phyloP scores from a whole-genome alignment of 2,329 filamentous ascomycete genomes.

The Cordyceps fumosorosea region DNA sequence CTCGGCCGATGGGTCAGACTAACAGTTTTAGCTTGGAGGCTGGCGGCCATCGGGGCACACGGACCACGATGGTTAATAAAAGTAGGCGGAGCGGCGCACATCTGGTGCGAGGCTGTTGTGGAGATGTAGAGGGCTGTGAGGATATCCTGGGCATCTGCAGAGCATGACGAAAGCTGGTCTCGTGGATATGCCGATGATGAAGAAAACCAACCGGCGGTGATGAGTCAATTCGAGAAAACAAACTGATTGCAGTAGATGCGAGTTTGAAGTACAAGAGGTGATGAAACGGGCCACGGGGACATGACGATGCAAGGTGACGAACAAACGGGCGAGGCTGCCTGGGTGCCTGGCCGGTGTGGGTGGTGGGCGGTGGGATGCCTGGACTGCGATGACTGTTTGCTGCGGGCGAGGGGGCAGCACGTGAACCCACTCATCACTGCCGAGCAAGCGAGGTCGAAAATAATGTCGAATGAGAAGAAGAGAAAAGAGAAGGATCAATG shows the following conservation, averaged over 20 bases:
- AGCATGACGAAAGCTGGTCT: background rate
- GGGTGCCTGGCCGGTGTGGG: background rate
- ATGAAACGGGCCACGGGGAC: background rate
- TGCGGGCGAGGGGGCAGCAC: background rate
- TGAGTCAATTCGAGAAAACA: conserved; percentile 1
- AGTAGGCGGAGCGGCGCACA: background rate
- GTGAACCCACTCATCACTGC: background rate
- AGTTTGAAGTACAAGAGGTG: background rate
- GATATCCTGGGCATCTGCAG: background rate
- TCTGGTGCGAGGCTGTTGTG: conserved; percentile 1
- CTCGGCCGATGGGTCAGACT: too few relatives aligned
- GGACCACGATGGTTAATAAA: background rate
- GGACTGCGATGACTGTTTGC: background rate
- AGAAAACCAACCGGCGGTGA: background rate
- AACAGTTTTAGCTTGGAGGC: too few relatives aligned
- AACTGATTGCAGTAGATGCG: background rate
- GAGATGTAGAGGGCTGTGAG: conserved; percentile 1
- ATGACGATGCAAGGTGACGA: background rate
- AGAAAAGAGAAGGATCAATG: background rate
- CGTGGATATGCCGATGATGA: background rate
- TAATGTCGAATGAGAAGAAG: background rate
- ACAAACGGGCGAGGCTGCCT: conserved; percentile 2
- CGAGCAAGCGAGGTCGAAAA: background rate
- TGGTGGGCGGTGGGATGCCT: background rate
- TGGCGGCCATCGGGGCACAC: background rate